A percentile compares a stretch with the other conserved stretches of the same genome.
Conservation (phyloP, 306 rosid genomes). For the Cucumis hystrix region DNA sequence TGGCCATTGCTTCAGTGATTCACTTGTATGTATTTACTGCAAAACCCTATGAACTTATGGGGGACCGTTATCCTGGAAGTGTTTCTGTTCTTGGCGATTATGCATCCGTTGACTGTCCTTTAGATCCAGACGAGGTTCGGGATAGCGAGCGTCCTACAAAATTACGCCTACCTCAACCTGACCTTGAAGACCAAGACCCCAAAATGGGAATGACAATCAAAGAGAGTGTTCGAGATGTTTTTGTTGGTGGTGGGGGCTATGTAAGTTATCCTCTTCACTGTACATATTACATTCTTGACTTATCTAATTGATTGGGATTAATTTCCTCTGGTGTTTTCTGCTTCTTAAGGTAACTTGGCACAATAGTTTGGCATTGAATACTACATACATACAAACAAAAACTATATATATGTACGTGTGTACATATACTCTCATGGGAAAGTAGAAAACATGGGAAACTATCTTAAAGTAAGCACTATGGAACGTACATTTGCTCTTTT, state of each 20-base stretch:
- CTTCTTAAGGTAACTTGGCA: background rate
- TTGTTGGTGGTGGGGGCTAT: conserved; percentile 79
- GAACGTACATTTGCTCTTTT: background rate
- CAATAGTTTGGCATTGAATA: background rate
- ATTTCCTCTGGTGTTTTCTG: background rate
- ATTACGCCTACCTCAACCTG: conserved; percentile 84
- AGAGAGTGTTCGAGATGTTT: conserved; percentile 92
- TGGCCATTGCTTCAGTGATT: conserved; percentile 90
- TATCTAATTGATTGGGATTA: background rate
- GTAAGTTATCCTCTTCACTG: conserved; percentile 41
- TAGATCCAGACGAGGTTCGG: conserved; percentile 96
- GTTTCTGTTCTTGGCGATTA: conserved; percentile 97
- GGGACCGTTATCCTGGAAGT: conserved; percentile 63
- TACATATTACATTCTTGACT: conserved; percentile 10
- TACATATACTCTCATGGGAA: background rate
- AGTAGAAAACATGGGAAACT: background rate
- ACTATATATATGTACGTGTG: background rate
- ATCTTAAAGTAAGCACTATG: background rate
- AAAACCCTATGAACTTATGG: conserved; percentile 93
- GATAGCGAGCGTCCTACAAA: conserved; percentile 97
- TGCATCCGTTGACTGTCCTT: conserved; percentile 76
- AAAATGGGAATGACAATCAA: conserved; percentile 84
- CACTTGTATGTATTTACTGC: conserved; percentile 95
- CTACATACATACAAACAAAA: background rate
- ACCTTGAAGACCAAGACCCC: conserved; percentile 34